Base-by-base conservation (phyloP, 371 early-diverging fungal species). In the Smittium culicis region DNA sequence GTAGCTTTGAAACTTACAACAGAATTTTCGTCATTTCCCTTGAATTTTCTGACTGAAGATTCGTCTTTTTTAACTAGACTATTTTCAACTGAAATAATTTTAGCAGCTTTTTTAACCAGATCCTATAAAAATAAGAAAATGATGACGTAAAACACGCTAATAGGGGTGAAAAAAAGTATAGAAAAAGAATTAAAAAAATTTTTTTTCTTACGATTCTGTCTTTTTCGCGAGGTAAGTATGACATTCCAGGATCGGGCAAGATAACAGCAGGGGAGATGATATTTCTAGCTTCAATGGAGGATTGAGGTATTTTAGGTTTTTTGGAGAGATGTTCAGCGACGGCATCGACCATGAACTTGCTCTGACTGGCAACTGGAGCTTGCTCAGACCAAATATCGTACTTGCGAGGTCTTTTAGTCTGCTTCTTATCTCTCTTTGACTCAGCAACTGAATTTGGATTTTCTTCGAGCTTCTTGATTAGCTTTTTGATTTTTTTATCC, bases 201-300 rank as follows among this genome's bases (percentile, higher is more conserved):
- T n/a, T 59, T 32, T 54, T 61, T 58, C 77, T 56, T 61, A 74
- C 80, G 71, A 90, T 86, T 79, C 94, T 93, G 55, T 89, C 89
- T 64, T 85, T 82, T 69, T 82, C 78, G 8, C 82, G 78, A 16
- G 97, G 96, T 68, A 90, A 89, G 75, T 97, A 97, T 14, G 94
- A 94, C 0, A 90, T 84, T 61, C 98, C 98, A 0, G 89, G 85
- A 68, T 89, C 88, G 25, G 88, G 83, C 56, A 86, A 75, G 27
- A 79, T 76, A 24, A 96, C 86, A 1, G 92, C 88, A 0, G 89
- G 82, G 34, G 83, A 54, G 29, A 20, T 45, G 61, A 14, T 24
- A 2, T 61, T 27, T n/a, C 35, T 20, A 11, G 60, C 45, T n/a
- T n/a, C n/a, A n/a, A n/a, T 27, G 34, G 20, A 28, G 25, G 35